Evolutionary conservation across 2,329 filamentous ascomycete genomes (phyloP), one percentile per base, ranked within the genome.

Genomic region (Diaporthe citri): DNA sequence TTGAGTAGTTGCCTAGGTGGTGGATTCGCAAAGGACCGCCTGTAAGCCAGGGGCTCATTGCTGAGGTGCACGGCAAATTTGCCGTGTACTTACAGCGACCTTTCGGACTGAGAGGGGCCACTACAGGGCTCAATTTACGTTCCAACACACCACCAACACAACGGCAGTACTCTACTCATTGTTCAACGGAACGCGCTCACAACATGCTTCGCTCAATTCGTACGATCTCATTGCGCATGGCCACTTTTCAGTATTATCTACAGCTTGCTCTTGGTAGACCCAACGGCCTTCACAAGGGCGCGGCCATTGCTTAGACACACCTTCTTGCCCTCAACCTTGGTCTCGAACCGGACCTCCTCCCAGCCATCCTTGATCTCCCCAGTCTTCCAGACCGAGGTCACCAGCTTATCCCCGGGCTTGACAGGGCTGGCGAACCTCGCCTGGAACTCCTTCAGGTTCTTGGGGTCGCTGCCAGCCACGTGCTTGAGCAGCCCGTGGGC

Each of bases 351-450:
- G 69, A 98, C 86, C 83, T 98, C 95, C 84, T 98, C 95, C 85
- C 90, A 97, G 1, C 90, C 92, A 57, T 89, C 90, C 81, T 92
- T 88, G 79, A 86, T 84, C 79, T 92, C 86, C 1, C 95, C 95
- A 31, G 90, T 94, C 82, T 89, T 89, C 96, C 96, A 98, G 69
- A 94, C 94, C 81, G 94, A 92, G 8, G 92, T 95, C 48, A 94
- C 89, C 41, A 98, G 88, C 86, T 93, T 95, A 82, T 97, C 94
- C 31, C 94, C 95, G 0, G 95, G 95, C 82, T 91, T 92, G 12
- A 98, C 95, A 1, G 95, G 95, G 77, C 91, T 93, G 17, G 95
- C 95, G 82, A 98, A 98, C 57, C 95, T 89, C 25, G 95, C 95
- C 86, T 96, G 94, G 87, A 96, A 98, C 84, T 97, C 94, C 85